These are phyloP conservation scores for Termitomyces sp. DNA, from an alignment of 768 basidiomycete species.

Conservation along the genomic window DNA sequence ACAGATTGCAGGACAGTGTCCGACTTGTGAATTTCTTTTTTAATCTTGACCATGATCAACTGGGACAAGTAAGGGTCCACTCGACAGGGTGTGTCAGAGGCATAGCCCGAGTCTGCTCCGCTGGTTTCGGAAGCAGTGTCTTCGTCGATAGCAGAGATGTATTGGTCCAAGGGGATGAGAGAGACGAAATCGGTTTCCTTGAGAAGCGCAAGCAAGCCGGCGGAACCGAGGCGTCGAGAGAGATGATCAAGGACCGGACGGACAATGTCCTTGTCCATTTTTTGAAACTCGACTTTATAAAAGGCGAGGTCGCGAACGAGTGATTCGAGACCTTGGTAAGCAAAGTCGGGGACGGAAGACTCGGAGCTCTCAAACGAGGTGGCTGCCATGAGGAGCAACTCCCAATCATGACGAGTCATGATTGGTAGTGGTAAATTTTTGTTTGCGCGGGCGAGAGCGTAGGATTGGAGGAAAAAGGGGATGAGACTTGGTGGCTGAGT, in stretches of 20 bases:
- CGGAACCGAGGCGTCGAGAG: constrained; percentile 15
- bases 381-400: constrained; percentile 38
- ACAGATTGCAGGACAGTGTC: constrained; percentile 31
- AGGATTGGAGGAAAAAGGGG: constrained; percentile 38
- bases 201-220: constrained; percentile 22
- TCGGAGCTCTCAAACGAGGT: constrained; percentile 25
- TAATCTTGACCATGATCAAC: constrained; percentile 2
- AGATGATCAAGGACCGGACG: constrained; percentile 21
- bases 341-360: constrained; percentile 16
- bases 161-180: constrained; percentile 16
- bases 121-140: constrained; percentile 2
- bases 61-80: constrained; percentile 7
- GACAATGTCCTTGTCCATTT: constrained; percentile 20
- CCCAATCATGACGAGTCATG: constrained; percentile 38
- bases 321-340: constrained; percentile 34
- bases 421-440: constrained; percentile 19
- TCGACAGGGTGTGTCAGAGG: background rate
- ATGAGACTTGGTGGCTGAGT: constrained; percentile 28
- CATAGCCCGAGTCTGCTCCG: constrained; percentile 8
- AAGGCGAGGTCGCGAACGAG: constrained; percentile 36
- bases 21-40: background rate
- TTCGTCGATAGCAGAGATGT: constrained; percentile 15
- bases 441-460: constrained; percentile 28
- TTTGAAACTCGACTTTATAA: constrained; percentile 23
- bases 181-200: constrained; percentile 23